Evolutionary conservation across 768 basidiomycete species (phyloP).

Genomic region (Grammothele lineata): DNA sequence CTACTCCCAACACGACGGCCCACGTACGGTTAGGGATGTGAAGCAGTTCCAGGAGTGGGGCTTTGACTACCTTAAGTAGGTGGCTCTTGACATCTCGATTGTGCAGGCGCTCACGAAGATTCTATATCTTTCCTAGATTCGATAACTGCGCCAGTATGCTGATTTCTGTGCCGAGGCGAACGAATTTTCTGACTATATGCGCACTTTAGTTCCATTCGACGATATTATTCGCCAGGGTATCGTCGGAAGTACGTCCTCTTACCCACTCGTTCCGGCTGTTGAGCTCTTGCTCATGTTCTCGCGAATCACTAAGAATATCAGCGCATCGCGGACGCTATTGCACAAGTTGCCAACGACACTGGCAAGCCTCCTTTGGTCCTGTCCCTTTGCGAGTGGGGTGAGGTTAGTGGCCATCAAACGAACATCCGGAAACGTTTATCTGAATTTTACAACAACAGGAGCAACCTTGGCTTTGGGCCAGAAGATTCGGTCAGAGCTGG

Average conservation of each 20-base stretch:
- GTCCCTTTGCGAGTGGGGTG: slow-evolving; percentile 67
- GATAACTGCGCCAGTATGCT: slow-evolving; percentile 53
- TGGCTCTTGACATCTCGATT: background rate
- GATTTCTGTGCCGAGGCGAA: too few species aligned
- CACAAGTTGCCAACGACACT: slow-evolving; percentile 39
- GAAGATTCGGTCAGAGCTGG: slow-evolving; percentile 59
- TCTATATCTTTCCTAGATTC: slow-evolving; percentile 33
- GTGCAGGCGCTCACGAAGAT: background rate
- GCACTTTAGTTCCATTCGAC: slow-evolving; percentile 10
- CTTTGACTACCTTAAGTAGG: slow-evolving; percentile 61
- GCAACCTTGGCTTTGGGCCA: slow-evolving; percentile 64
- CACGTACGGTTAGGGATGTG: too few species aligned
- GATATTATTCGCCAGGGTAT: slow-evolving; percentile 16
- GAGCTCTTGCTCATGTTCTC: background rate
- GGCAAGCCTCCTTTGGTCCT: slow-evolving; percentile 53
- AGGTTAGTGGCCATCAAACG: slow-evolving; percentile 32
- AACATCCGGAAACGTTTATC: background rate
- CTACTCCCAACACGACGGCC: too few species aligned
- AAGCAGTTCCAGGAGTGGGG: slow-evolving; percentile 61
- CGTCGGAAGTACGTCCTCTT: slow-evolving; percentile 25
- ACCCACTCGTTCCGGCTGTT: background rate
- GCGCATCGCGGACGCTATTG: slow-evolving; percentile 58
- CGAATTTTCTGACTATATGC: slow-evolving; percentile 39
- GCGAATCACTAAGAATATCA: slow-evolving; percentile 43
- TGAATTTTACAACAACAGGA: slow-evolving; percentile 31